Percentiles rank a stretch among this genome's conserved stretches.
These are phyloP conservation scores for Lachnellula willkommii DNA, from an alignment of 2,329 filamentous ascomycete species.

Conservation along the genomic window DNA sequence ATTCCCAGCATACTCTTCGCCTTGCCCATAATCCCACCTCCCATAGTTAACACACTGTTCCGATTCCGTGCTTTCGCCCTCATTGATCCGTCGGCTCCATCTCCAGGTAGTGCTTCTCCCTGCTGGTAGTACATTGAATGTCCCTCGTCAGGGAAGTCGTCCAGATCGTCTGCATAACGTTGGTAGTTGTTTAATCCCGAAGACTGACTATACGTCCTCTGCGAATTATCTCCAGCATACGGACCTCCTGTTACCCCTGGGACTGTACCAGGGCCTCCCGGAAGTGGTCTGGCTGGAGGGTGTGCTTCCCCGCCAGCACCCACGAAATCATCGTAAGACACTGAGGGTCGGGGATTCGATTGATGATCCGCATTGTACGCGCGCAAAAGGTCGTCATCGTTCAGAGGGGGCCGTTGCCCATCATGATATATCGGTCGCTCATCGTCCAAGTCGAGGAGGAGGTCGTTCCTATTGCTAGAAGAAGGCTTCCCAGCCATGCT, in stretches of 20 bases:
- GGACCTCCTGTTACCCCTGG: constrained; percentile 17
- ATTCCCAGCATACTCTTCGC: constrained; percentile 90
- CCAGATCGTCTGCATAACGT: constrained; percentile 81
- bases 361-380: constrained; percentile 59
- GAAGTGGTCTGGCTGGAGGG: constrained; percentile 39
- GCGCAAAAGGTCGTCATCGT: constrained; percentile 74
- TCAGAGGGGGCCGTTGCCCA: constrained; percentile 71
- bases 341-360: constrained; percentile 67
- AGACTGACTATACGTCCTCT: constrained; percentile 55
- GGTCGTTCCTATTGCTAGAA: constrained; percentile 45
- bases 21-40: constrained; percentile 78
- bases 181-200: constrained; percentile 84
- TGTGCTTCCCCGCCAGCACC: constrained; percentile 56
- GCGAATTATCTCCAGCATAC: constrained; percentile 18
- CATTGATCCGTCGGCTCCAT: constrained; percentile 44
- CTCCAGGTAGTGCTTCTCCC: constrained; percentile 54
- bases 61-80: constrained; percentile 62
- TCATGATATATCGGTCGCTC: constrained; percentile 66
- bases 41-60: constrained; percentile 83
- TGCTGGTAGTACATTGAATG: constrained; percentile 77
- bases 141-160: constrained; percentile 74
- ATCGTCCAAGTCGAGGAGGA: constrained; percentile 71
- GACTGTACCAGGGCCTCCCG: constrained; percentile 29
- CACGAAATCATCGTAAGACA: constrained; percentile 93
- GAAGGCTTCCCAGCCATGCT: constrained; percentile 58